phyloP scores from a whole-genome alignment of 805 yeast genomes.

The Cyberlindnera nakhonratchasimensis region DNA sequence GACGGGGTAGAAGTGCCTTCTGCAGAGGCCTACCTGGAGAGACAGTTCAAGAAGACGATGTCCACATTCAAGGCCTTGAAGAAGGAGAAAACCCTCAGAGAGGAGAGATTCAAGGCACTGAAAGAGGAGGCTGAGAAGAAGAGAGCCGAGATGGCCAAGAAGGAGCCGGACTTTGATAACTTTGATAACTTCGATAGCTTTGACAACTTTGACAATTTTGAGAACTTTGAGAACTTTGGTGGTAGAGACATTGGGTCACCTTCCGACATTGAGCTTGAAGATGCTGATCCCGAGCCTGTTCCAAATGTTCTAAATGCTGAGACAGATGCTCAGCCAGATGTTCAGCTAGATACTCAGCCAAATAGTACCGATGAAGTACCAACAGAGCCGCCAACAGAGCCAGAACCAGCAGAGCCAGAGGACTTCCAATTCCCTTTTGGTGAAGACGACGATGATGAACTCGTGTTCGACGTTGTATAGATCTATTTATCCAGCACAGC shows the following conservation, averaged over 20 bases:
- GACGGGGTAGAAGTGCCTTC: slow-evolving; percentile 3
- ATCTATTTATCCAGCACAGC: too few species aligned
- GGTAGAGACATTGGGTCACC: not conserved
- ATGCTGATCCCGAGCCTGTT: too few species aligned
- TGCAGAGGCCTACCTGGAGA: slow-evolving; percentile 30
- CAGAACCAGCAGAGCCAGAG: not conserved
- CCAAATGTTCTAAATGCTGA: too few species aligned
- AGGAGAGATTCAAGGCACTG: slow-evolving; percentile 22
- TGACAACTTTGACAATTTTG: slow-evolving; percentile 32
- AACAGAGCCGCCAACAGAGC: too few species aligned
- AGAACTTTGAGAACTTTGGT: slow-evolving; percentile 29
- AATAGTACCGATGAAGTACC: too few species aligned
- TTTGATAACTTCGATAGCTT: slow-evolving; percentile 21
- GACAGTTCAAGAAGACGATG: slow-evolving; percentile 31
- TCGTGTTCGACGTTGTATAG: too few species aligned
- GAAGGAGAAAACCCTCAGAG: slow-evolving; percentile 31
- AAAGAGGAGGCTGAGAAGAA: slow-evolving; percentile 15
- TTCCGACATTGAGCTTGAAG: not conserved
- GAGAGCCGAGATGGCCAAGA: slow-evolving; percentile 9
- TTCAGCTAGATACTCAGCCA: too few species aligned
- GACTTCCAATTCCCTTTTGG: too few species aligned
- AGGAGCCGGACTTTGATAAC: slow-evolving; percentile 10
- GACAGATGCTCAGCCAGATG: too few species aligned
- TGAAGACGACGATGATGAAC: too few species aligned
- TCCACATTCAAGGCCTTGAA: slow-evolving; percentile 32